phyloP scores from a whole-genome alignment of 169 alveolate genomes.

The Cryptosporidium parvum region DNA sequence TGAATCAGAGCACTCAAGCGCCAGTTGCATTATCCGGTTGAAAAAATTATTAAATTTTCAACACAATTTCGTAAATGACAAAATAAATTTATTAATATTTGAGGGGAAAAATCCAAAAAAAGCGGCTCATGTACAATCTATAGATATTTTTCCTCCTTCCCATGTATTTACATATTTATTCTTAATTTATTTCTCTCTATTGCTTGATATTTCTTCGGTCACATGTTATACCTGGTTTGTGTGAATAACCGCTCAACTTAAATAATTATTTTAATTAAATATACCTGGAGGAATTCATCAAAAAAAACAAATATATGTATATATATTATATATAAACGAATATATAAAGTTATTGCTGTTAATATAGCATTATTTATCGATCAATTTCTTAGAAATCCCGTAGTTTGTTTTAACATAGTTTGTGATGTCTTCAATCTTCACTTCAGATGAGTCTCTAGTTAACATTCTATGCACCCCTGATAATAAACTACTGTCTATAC shows the following conservation, averaged over 20 bases:
- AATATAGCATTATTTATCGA: not conserved
- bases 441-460: slow-evolving; percentile 5
- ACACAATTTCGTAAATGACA: not conserved
- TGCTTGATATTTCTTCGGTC: not conserved
- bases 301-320: not conserved
- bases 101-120: not conserved
- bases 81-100: not conserved
- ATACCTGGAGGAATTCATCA: not conserved
- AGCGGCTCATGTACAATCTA: not conserved
- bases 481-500: slow-evolving; percentile 22
- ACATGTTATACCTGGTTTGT: not conserved
- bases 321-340: not conserved
- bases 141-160: not conserved
- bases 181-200: not conserved
- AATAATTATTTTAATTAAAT: not conserved
- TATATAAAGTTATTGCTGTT: not conserved
- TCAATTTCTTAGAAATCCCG: not conserved
- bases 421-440: slow-evolving; percentile 3
- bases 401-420: slow-evolving; percentile 34
- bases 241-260: not conserved
- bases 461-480: slow-evolving; percentile 33
- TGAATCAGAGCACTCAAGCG: slow-evolving; percentile 51
- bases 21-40: slow-evolving; percentile 59
- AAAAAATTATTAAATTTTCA: slow-evolving; percentile 2
- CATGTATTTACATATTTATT: not conserved